Evolutionary conservation across 2,329 filamentous ascomycete species (phyloP).

Genomic region (Talaromyces sp.): DNA sequence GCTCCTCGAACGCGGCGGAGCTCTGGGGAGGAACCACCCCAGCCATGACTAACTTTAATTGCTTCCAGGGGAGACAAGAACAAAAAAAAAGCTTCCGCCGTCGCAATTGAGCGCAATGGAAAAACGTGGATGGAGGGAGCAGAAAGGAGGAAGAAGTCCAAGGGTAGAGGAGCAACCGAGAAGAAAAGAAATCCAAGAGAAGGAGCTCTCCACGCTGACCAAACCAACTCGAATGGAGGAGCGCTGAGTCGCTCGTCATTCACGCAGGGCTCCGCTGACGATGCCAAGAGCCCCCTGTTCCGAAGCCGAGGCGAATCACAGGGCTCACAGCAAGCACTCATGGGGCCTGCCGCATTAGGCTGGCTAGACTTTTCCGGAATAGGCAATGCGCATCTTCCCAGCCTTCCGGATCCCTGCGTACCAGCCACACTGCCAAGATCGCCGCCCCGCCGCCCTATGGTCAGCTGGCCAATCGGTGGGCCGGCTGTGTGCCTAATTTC

Average conservation of each 20-base stretch:
- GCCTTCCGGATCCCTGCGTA: background rate
- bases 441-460: background rate
- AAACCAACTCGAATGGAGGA: background rate
- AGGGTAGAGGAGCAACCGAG: background rate
- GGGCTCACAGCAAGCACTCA: background rate
- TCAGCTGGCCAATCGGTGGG: background rate
- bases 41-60: background rate
- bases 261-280: conserved; percentile 3
- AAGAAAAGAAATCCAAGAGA: background rate
- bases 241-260: background rate
- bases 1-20: background rate
- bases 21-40: background rate
- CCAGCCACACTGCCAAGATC: conserved; percentile 8
- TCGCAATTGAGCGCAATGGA: background rate
- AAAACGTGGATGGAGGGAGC: background rate
- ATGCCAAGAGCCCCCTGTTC: conserved; percentile 5
- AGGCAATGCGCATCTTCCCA: background rate
- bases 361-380: background rate
- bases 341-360: background rate
- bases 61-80: background rate
- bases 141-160: background rate
- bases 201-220: background rate
- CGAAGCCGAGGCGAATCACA: background rate
- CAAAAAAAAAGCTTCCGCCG: background rate
- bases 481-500: background rate